Base-by-base conservation (phyloP, 2,329 filamentous ascomycete species). In the Fusarium chaquense region DNA sequence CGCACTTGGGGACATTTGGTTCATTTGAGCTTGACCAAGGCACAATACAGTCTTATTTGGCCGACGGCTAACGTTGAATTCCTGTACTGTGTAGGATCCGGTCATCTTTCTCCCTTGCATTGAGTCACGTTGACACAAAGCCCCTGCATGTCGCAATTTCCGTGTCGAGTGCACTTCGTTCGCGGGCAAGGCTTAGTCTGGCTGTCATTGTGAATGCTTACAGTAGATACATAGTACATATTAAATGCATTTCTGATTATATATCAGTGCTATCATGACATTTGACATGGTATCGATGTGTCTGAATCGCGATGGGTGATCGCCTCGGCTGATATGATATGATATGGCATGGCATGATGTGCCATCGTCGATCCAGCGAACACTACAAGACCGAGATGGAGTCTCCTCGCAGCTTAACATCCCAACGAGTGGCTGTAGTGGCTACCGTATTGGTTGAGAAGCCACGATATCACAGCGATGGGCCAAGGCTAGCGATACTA, bases 101-200 rank as follows among this genome's bases (percentile, higher is more conserved):
- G 26, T 36, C 20, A 20, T 28, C 18, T 7, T 28, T 43, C 46
- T 65, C 67, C 68, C 68, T 69, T 71, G 52, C 68, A 28, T 50
- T 22, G 32, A 50, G 64, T 70, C 68, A 71, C 67, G 67, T 65
- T 69, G 59, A 65, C 63, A 68, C 46, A 51, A 51, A 44, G 38
- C 63, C 68, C 67, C 59, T 70, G 67, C 67, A 68, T 68, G 20
- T 44, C 62, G 47, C 32, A 40, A 63, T 68, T 40, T 68, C 66
- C 45, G 53, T 32, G 32, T 54, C 52, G 18, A 40, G 11, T 49
- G 50, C 30, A 45, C 65, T 52, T 56, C 33, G 30, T 67, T 49
- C 30, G 44, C 53, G 50, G 41, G 47, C 64, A 64, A 57, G 67
- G 58, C 62, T 70, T 53, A 52, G 58, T 44, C 43, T 50, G 45